Conservation (phyloP, 1,139 yeast species). For the Debaryomyces subglobosus region DNA sequence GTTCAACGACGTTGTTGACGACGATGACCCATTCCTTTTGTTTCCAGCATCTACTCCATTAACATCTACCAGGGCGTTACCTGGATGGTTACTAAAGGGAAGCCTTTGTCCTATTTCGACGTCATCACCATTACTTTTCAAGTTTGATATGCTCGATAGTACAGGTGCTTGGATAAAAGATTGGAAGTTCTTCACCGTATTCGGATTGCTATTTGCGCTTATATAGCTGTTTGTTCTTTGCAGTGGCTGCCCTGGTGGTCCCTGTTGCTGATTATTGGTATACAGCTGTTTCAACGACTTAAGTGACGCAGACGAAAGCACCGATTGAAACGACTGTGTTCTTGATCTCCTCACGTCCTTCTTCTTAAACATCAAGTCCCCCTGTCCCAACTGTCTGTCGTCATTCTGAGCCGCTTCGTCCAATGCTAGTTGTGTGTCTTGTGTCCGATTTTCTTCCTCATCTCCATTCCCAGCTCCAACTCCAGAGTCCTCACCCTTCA, state of each 20-base stretch:
- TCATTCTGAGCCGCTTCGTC: background rate
- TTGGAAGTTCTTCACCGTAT: constrained; percentile 42
- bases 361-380: constrained; percentile 46
- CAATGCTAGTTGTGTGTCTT: background rate
- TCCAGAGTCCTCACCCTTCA: background rate
- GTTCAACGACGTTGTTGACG: constrained; percentile 1
- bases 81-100: constrained; percentile 35
- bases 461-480: background rate
- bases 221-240: constrained; percentile 30
- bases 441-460: background rate
- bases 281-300: constrained; percentile 46
- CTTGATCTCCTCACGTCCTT: constrained; percentile 54
- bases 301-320: constrained; percentile 62
- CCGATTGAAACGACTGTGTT: constrained; percentile 65
- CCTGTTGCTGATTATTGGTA: constrained; percentile 8
- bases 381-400: background rate
- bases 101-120: constrained; percentile 47
- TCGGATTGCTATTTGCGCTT: constrained; percentile 17
- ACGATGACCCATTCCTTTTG: constrained; percentile 9
- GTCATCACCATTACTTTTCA: constrained; percentile 31
- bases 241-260: constrained; percentile 12
- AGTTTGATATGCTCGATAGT: constrained; percentile 40
- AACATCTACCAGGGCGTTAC: constrained; percentile 14
- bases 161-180: constrained; percentile 54
- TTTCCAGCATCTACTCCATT: constrained; percentile 3